Percentiles rank a stretch among this genome's conserved stretches.
These are phyloP conservation scores for Acephala macrosclerotiorum DNA, from an alignment of 2,329 filamentous ascomycete species.

Conservation along the genomic window DNA sequence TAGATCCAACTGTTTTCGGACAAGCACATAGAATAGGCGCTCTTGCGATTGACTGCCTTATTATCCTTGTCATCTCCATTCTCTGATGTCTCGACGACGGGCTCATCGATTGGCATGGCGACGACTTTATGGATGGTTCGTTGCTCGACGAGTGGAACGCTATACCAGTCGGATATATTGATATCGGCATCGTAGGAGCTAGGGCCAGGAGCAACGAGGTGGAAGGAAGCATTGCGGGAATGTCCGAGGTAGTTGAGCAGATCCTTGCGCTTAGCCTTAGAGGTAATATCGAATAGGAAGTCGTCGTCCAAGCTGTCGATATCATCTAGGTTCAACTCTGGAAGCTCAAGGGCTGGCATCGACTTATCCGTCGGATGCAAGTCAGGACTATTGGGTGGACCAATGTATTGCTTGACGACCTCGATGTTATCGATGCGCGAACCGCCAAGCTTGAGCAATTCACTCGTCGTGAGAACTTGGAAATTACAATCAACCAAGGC, in stretches of 20 bases:
- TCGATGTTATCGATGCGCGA: slow-evolving; percentile 1
- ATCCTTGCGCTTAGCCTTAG: not conserved
- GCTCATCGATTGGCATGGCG: not conserved
- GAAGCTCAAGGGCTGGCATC: too few species aligned
- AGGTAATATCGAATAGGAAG: not conserved
- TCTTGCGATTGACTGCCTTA: not conserved
- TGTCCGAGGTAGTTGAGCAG: slow-evolving; percentile 5
- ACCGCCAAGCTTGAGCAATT: slow-evolving; percentile 1
- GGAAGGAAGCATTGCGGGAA: not conserved
- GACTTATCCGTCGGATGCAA: not conserved
- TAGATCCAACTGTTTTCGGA: not conserved
- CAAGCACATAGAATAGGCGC: not conserved
- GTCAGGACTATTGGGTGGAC: not conserved
- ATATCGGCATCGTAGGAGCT: not conserved
- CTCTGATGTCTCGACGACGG: not conserved
- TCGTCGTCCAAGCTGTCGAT: not conserved
- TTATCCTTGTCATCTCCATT: not conserved
- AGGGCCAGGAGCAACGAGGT: not conserved
- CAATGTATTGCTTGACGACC: not conserved
- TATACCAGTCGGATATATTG: slow-evolving; percentile 16
- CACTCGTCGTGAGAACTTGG: not conserved
- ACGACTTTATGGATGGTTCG: not conserved
- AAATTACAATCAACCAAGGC: not conserved
- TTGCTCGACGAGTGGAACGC: slow-evolving; percentile 12
- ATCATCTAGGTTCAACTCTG: not conserved